phyloP scores from a whole-genome alignment of 1,284 basidiomycete species.

The Trametes polyzona region DNA sequence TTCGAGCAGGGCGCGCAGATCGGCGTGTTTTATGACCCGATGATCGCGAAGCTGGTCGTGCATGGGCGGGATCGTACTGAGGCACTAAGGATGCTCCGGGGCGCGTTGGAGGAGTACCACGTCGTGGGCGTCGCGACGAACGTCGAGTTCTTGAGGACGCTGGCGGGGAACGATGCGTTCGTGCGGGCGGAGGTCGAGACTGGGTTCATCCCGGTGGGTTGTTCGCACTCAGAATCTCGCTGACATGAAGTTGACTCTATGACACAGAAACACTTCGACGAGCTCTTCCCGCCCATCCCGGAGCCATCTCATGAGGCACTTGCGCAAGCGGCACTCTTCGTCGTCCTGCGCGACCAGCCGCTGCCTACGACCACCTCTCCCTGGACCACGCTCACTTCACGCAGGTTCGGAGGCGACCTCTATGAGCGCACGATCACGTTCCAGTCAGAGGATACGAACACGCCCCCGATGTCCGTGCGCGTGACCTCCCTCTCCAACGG shows the following conservation, averaged over 20 bases:
- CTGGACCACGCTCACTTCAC: constrained; percentile 71
- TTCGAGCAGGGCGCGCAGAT: constrained; percentile 88
- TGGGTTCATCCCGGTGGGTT: constrained; percentile 84
- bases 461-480: constrained; percentile 47
- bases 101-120: constrained; percentile 86
- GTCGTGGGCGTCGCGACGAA: constrained; percentile 93
- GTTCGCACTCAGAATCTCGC: too few relatives aligned
- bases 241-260: background rate
- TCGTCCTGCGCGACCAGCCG: constrained; percentile 68
- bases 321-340: constrained; percentile 79
- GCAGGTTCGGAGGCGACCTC: constrained; percentile 77
- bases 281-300: constrained; percentile 70
- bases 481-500: constrained; percentile 47
- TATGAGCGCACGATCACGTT: constrained; percentile 64
- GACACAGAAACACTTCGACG: constrained; percentile 74
- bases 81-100: constrained; percentile 79
- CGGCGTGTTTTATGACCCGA: constrained; percentile 92
- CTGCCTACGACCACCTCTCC: constrained; percentile 46
- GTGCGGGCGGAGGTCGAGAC: constrained; percentile 88
- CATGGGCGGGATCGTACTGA: constrained; percentile 88
- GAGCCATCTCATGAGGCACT: constrained; percentile 65
- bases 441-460: constrained; percentile 51
- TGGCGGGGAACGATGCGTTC: constrained; percentile 82
- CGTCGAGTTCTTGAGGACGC: constrained; percentile 82
- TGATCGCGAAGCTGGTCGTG: constrained; percentile 94